These are phyloP conservation scores for Anisodus tanguticus DNA, from an alignment of 257 asterid species.

Conservation along the genomic window DNA sequence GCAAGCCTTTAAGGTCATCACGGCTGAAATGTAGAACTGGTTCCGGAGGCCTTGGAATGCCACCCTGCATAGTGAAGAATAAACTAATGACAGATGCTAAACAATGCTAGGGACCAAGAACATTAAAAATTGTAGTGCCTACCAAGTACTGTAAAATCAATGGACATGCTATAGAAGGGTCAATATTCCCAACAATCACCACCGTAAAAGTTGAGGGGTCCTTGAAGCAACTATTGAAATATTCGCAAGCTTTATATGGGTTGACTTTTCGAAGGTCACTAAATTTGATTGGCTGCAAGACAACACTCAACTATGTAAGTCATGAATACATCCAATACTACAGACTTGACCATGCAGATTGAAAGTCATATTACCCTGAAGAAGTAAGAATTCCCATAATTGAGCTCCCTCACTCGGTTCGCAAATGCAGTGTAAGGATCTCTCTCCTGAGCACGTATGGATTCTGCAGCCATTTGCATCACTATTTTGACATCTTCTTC, in stretches of 20 bases:
- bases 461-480: conserved; percentile 99
- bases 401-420: conserved; percentile 90
- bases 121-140: conserved; percentile 38
- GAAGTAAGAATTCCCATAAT: conserved; percentile 91
- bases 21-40: conserved; percentile 74
- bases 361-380: conserved; percentile 65
- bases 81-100: conserved; percentile 30
- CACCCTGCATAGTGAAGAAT: conserved; percentile 66
- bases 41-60: conserved; percentile 79
- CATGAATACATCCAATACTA: background rate
- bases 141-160: conserved; percentile 83
- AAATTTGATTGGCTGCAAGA: conserved; percentile 76
- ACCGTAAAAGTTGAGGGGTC: conserved; percentile 91
- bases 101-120: conserved; percentile 27
- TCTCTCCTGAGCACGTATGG: conserved; percentile 94
- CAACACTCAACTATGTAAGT: conserved; percentile 28
- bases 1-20: conserved; percentile 87
- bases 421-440: conserved; percentile 90
- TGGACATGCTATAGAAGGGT: conserved; percentile 80
- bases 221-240: conserved; percentile 81
- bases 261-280: conserved; percentile 78
- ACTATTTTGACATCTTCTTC: conserved; percentile 92
- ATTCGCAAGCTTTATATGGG: conserved; percentile 84
- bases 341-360: background rate
- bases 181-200: conserved; percentile 89